Percentiles rank a stretch among this genome's conserved stretches.
phyloP scores from a whole-genome alignment of 257 asterid genomes.

The Fraxinus quadrangulata region DNA sequence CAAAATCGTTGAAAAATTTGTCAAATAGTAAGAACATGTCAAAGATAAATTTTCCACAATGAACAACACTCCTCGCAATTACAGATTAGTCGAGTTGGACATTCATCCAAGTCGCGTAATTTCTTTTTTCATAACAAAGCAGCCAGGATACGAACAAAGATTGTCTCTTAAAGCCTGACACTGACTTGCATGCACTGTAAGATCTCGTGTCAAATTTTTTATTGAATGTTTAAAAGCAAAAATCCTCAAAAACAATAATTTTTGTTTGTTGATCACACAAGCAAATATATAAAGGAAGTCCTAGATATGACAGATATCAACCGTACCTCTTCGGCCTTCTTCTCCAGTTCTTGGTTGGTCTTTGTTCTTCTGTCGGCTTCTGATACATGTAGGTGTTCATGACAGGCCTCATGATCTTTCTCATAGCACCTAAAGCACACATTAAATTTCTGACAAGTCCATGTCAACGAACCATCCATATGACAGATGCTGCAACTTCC shows the following conservation, averaged over 20 bases:
- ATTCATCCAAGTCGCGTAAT: conserved; percentile 38
- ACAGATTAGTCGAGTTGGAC: conserved; percentile 30
- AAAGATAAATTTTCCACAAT: conserved; percentile 30
- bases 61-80: conserved; percentile 38
- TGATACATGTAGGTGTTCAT: no score
- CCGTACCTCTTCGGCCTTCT: no score
- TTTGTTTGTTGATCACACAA: no score
- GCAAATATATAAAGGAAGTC: no score
- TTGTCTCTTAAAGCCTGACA: conserved; percentile 32
- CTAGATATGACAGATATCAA: no score
- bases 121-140: conserved; percentile 28
- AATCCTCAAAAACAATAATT: no score
- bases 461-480: conserved; percentile 27
- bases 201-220: conserved; percentile 26
- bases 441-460: neutral
- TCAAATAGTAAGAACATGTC: no score
- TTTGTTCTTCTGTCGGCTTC: neutral
- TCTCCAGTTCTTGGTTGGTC: no score
- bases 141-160: conserved; percentile 39
- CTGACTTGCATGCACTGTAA: conserved; percentile 30
- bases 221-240: neutral
- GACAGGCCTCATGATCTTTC: no score
- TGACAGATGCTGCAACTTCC: conserved; percentile 36
- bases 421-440: no score
- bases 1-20: no score